Base-by-base conservation (phyloP, 2,329 filamentous ascomycete species). In the Fusarium secorum region DNA sequence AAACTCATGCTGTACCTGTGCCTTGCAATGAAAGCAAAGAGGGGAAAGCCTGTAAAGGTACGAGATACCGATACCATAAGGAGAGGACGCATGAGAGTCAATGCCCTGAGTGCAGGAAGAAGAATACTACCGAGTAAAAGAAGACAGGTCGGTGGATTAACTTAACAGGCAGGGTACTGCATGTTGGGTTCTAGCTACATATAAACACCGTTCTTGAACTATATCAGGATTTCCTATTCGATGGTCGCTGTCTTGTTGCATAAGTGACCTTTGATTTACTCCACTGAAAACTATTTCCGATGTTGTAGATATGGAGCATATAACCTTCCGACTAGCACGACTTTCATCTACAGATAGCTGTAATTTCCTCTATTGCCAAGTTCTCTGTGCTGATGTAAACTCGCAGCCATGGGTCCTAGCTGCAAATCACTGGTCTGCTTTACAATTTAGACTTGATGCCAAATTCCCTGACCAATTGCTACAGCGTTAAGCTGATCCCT, bases 231-330 rank as follows among this genome's bases (percentile, higher is more conserved):
- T 39, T 6, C 10, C 13, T 22, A 22, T 41, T 22, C 4, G 4
- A 4, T 1, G 0, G 5, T 41, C 1, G 4, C 9, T 4, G 13
- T 41, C n/a, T 15, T 0, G 5, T 17, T 22, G 9, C 9, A 5
- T 22, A 17, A 41, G 10, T 22, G 0, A 7, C 10, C n/a, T 7
- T 11, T 22, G 0, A 38, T 5, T 11, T 1, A 22, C n/a, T 22
- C 3, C 9, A 2, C 9, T 22, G 9, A 15, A 15, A 5, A 7
- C n/a, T 0, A 17, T 41, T 17, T 41, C 3, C 4, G 5, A 22
- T 7, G 3, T 7, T 41, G n/a, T 11, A 41, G n/a, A 41, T 17
- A 7, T 17, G 9, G 5, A 41, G n/a, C 38, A 22, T 41, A 4
- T 17, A 14, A 14, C 7, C 20, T 6, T 7, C 35, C 11, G 4